Conservation (phyloP, 1,284 basidiomycete species). For the Termitomyces sp. region DNA sequence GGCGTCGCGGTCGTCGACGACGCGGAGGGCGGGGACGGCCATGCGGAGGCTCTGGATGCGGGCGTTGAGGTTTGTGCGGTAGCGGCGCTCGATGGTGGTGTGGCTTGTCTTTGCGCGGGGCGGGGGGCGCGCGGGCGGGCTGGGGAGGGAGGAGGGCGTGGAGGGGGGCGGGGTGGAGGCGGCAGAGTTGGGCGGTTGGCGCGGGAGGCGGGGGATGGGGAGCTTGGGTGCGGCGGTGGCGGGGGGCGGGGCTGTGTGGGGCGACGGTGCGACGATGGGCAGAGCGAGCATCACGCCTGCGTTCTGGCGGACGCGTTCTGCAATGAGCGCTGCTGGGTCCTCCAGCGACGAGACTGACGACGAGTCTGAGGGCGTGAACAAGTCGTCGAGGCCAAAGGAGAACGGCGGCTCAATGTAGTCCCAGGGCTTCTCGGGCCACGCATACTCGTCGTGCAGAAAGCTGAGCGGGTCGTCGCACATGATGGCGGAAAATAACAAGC, state of each 20-base stretch:
- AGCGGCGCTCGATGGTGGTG: conserved; percentile 87
- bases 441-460: no score
- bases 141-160: conserved; percentile 23
- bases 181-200: conserved; percentile 26
- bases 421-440: no score
- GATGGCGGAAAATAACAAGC: no score
- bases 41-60: conserved; percentile 79
- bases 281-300: conserved; percentile 62
- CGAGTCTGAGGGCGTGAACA: no score
- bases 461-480: no score
- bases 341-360: no score
- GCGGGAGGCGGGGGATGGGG: conserved; percentile 34
- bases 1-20: conserved; percentile 50
- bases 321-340: conserved; percentile 50
- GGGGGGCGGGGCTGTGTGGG: no score
- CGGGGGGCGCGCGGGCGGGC: conserved; percentile 19
- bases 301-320: conserved; percentile 51
- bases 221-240: conserved; percentile 24
- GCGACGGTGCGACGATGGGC: no score
- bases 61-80: conserved; percentile 87
- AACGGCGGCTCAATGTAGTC: no score
- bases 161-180: conserved; percentile 28
- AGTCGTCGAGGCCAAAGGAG: no score
- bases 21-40: conserved; percentile 78
- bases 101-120: conserved; percentile 79